Percentiles rank a stretch among this genome's conserved stretches.
These are phyloP conservation scores for Brachypodium distachyon DNA, from an alignment of 202 grass and related monocot genomes.

Conservation along the genomic window DNA sequence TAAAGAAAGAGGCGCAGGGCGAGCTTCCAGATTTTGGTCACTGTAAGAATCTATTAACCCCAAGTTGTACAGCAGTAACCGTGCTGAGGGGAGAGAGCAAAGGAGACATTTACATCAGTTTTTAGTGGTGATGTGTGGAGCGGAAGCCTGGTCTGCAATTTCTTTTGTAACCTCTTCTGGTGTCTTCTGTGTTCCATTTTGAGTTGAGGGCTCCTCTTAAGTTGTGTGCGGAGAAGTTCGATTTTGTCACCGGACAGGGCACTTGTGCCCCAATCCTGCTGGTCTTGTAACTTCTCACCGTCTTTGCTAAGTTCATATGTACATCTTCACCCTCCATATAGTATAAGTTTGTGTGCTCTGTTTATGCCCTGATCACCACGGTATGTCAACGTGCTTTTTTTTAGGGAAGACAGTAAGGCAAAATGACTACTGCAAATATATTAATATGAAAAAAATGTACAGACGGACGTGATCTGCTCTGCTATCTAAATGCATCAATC, in stretches of 20 bases:
- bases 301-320: conserved; percentile 25
- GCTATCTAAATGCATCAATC: too few species aligned
- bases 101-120: conserved; percentile 16
- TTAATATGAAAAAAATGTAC: too few species aligned
- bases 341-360: conserved; percentile 32
- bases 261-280: conserved; percentile 1
- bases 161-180: conserved; percentile 42
- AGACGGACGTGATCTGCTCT: too few species aligned
- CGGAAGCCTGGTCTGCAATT: conserved; percentile 39
- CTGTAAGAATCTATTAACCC: conserved; percentile 40
- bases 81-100: conserved; percentile 23
- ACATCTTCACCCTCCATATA: conserved; percentile 37
- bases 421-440: too few species aligned
- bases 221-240: conserved; percentile 39
- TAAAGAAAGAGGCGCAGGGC: conserved; percentile 49
- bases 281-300: conserved; percentile 23
- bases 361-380: not conserved
- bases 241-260: conserved; percentile 49
- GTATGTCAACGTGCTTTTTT: not conserved
- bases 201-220: conserved; percentile 32
- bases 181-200: conserved; percentile 32
- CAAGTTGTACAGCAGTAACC: conserved; percentile 81
- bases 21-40: conserved; percentile 76
- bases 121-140: conserved; percentile 30
- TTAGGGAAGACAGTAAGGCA: too few species aligned